A percentile compares a stretch with the other conserved stretches of the same genome.
Conservation (phyloP, 148 eudicot species). For the Fagopyrum esculentum region DNA sequence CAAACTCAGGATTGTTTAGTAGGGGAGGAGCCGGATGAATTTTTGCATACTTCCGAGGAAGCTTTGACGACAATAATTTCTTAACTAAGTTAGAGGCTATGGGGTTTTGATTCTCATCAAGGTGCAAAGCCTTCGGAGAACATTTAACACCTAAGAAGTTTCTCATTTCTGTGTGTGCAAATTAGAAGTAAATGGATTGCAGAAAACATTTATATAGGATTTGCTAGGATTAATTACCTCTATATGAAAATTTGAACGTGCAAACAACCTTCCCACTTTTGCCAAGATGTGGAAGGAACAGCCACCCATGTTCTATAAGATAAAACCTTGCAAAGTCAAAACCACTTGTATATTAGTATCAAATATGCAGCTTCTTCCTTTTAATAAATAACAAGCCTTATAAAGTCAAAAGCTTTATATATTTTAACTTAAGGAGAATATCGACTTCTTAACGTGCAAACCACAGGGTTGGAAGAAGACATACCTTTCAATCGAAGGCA, state of each 20-base stretch:
- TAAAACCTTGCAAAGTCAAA: slow-evolving; percentile 12
- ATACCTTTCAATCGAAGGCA: not conserved
- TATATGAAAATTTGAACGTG: slow-evolving; percentile 9
- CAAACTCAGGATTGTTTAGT: not conserved
- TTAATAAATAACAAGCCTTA: not conserved
- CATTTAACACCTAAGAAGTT: not conserved
- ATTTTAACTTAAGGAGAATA: not conserved
- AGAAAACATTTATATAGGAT: slow-evolving; percentile 4
- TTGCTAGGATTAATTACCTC: not conserved
- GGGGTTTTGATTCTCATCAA: not conserved
- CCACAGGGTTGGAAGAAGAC: not conserved
- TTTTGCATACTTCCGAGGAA: not conserved
- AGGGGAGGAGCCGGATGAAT: slow-evolving; percentile 4
- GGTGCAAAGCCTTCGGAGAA: not conserved
- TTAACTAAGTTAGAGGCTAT: not conserved
- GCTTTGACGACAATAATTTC: not conserved
- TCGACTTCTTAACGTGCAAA: not conserved
- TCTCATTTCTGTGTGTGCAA: slow-evolving; percentile 4
- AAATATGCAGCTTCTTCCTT: not conserved
- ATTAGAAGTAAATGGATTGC: slow-evolving; percentile 2
- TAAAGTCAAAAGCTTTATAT: not conserved
- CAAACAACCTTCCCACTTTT: slow-evolving; percentile 5
- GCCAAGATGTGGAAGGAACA: not conserved
- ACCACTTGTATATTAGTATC: not conserved
- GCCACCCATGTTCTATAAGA: not conserved